Evolutionary conservation across 306 rosid genomes (phyloP).

Genomic region (Canavalia ensiformis): DNA sequence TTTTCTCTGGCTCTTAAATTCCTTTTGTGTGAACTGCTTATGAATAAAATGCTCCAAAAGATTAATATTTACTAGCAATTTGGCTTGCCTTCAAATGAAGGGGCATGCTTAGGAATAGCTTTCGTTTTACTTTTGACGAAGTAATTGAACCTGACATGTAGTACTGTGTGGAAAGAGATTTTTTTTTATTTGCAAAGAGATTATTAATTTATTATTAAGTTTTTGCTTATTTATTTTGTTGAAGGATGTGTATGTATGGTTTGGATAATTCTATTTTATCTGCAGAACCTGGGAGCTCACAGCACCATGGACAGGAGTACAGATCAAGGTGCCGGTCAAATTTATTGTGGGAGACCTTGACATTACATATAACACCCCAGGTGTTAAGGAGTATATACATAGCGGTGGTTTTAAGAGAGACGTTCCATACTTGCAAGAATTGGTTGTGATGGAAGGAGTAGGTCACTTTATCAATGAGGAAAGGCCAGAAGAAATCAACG

Average conservation of each 20-base stretch:
- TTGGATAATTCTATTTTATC: constrained; percentile 24
- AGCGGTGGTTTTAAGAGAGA: constrained; percentile 63
- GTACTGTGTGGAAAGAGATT: neutral
- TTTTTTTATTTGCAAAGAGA: constrained; percentile 9
- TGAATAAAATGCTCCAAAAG: neutral
- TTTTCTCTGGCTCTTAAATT: neutral
- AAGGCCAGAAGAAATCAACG: constrained; percentile 66
- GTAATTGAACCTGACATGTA: constrained; percentile 19
- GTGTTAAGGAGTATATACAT: constrained; percentile 64
- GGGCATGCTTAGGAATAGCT: neutral
- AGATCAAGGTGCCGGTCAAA: constrained; percentile 73
- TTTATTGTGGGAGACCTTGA: constrained; percentile 77
- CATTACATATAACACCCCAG: constrained; percentile 66
- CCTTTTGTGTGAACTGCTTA: neutral
- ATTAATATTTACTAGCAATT: neutral
- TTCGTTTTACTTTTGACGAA: constrained; percentile 13
- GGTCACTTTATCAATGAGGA: constrained; percentile 75
- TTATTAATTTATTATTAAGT: neutral
- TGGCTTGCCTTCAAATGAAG: neutral
- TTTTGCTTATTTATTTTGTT: constrained; percentile 10
- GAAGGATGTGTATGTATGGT: neutral
- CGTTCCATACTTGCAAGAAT: constrained; percentile 72
- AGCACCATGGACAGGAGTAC: constrained; percentile 72
- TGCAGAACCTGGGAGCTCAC: constrained; percentile 87
- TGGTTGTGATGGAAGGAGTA: constrained; percentile 69